Percentiles rank a stretch among this genome's conserved stretches.
phyloP scores from a whole-genome alignment of 805 yeast species.

The Candida parachauliodes region DNA sequence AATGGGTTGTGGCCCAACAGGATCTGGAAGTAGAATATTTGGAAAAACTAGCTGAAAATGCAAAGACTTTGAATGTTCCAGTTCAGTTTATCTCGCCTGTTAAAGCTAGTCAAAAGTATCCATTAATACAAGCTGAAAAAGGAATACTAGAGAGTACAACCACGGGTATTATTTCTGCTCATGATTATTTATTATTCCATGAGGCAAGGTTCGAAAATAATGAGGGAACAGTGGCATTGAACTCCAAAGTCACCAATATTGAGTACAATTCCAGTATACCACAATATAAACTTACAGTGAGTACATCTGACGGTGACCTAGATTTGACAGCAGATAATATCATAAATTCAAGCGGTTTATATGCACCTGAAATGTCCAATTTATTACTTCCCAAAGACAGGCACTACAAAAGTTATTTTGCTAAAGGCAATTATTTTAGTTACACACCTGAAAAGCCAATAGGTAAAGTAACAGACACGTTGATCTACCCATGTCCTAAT shows the following conservation, averaged over 20 bases:
- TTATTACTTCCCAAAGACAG: constrained; percentile 61
- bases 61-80: constrained; percentile 51
- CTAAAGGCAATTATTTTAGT: constrained; percentile 81
- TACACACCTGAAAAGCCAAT: constrained; percentile 47
- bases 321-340: constrained; percentile 52
- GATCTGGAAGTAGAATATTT: constrained; percentile 60
- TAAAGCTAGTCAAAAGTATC: constrained; percentile 51
- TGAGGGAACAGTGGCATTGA: constrained; percentile 63
- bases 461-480: constrained; percentile 24
- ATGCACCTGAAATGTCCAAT: constrained; percentile 71
- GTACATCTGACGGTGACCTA: constrained; percentile 29
- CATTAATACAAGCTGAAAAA: constrained; percentile 57
- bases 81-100: constrained; percentile 50
- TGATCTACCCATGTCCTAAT: constrained; percentile 75
- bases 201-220: constrained; percentile 51
- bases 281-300: constrained; percentile 22
- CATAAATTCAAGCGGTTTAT: constrained; percentile 76
- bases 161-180: constrained; percentile 83
- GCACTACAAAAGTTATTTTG: constrained; percentile 59
- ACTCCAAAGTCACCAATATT: constrained; percentile 51
- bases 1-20: constrained; percentile 84
- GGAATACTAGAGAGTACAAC: constrained; percentile 73
- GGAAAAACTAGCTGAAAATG: constrained; percentile 47
- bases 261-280: constrained; percentile 19
- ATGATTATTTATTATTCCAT: constrained; percentile 62